Conservation (phyloP, 176 grass and related monocot species). For the Lolium multiflorum region DNA sequence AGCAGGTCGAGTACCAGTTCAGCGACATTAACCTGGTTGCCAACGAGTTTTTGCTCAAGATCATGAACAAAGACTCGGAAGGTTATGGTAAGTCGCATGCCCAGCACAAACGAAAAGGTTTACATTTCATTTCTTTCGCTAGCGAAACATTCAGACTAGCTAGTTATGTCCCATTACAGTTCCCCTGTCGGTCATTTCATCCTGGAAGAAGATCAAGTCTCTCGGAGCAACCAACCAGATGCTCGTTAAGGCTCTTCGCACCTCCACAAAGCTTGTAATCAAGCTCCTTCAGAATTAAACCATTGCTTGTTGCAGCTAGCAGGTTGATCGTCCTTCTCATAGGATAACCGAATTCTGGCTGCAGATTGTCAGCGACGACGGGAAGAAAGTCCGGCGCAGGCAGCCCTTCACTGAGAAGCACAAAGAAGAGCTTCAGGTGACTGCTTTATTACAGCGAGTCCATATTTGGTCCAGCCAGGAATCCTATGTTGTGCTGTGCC, state of each 20-base stretch:
- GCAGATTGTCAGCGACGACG: conserved; percentile 75
- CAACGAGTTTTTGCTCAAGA: conserved; percentile 82
- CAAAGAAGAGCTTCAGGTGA: conserved; percentile 81
- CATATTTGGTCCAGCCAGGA: neutral
- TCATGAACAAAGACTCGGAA: conserved; percentile 83
- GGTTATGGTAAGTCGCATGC: conserved; percentile 57
- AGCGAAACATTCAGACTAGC: conserved; percentile 5
- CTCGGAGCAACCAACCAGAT: conserved; percentile 68
- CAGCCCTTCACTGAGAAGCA: conserved; percentile 70
- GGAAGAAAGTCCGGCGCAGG: conserved; percentile 76
- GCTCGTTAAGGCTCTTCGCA: conserved; percentile 77
- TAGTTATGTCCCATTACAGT: conserved; percentile 24
- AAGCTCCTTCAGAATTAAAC: neutral
- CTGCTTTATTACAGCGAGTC: neutral
- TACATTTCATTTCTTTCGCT: neutral
- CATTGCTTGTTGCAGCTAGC: neutral
- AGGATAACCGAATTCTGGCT: neutral
- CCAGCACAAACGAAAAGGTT: neutral
- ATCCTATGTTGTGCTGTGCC: neutral
- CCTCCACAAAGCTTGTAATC: conserved; percentile 74
- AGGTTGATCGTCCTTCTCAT: neutral
- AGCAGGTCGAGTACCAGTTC: conserved; percentile 91
- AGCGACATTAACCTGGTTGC: conserved; percentile 78
- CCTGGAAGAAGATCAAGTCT: conserved; percentile 89
- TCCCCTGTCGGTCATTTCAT: conserved; percentile 73